A percentile compares a stretch with the other conserved stretches of the same genome.
Evolutionary conservation across 2,329 filamentous ascomycete species (phyloP).

Genomic region (Fusarium neocosmosporiellum): DNA sequence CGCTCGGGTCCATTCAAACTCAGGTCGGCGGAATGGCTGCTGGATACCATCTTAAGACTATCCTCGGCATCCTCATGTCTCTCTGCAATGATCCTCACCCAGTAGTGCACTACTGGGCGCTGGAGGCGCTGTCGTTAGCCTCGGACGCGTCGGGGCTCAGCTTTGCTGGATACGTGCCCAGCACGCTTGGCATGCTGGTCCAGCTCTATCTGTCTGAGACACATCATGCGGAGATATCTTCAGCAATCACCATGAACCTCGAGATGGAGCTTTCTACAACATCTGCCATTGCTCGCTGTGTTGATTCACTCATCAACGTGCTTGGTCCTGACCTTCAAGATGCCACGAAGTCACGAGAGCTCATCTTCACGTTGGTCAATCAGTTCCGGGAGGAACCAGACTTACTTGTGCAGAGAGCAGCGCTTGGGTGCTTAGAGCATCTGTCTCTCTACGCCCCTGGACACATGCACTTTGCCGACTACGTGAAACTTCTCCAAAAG

Average conservation of each 20-base stretch:
- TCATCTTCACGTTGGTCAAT: conserved; percentile 87
- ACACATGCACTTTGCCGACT: conserved; percentile 84
- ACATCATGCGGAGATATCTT: conserved; percentile 85
- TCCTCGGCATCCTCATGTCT: conserved; percentile 98
- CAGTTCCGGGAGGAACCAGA: conserved; percentile 85
- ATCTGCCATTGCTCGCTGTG: conserved; percentile 84
- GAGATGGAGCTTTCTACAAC: conserved; percentile 87
- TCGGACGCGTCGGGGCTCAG: conserved; percentile 93
- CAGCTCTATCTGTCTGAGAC: conserved; percentile 93
- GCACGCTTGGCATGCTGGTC: conserved; percentile 91
- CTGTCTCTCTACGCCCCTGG: conserved; percentile 91
- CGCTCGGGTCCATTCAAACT: conserved; percentile 91
- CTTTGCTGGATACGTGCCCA: conserved; percentile 90
- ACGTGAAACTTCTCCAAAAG: conserved; percentile 84
- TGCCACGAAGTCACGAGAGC: conserved; percentile 87
- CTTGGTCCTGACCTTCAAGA: conserved; percentile 96
- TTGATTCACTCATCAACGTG: conserved; percentile 97
- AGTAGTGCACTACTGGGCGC: conserved; percentile 94
- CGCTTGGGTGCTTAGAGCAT: conserved; percentile 87
- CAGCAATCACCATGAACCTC: conserved; percentile 87
- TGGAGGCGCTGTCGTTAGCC: conserved; percentile 87
- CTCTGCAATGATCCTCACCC: conserved; percentile 95
- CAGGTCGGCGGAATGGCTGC: conserved; percentile 98
- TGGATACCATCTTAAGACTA: conserved; percentile 94
- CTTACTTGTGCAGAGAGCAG: conserved; percentile 77